Conservation (phyloP, 1,284 basidiomycete genomes). For the Cutaneotrichosporon sp. region DNA sequence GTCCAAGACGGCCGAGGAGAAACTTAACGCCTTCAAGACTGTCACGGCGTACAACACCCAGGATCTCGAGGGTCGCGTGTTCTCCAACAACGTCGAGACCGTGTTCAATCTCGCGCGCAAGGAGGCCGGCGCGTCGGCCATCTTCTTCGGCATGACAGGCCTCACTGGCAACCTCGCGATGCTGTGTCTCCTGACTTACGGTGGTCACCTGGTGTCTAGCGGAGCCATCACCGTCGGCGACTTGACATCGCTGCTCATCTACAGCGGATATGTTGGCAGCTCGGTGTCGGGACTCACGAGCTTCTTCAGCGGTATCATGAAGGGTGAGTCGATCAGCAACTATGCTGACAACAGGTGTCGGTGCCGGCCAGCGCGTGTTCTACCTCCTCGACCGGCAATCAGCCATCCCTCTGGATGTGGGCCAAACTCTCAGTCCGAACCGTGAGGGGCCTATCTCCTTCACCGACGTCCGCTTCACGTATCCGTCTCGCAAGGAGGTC, state of each 20-base stretch:
- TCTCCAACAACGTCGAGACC: slow-evolving; percentile 60
- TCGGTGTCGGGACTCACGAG: slow-evolving; percentile 54
- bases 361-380: slow-evolving; percentile 89
- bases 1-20: slow-evolving; percentile 89
- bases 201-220: slow-evolving; percentile 82
- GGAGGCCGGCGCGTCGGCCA: slow-evolving; percentile 85
- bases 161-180: slow-evolving; percentile 94
- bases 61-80: slow-evolving; percentile 64
- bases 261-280: slow-evolving; percentile 68
- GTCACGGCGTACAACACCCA: slow-evolving; percentile 84
- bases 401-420: slow-evolving; percentile 65
- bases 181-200: slow-evolving; percentile 85
- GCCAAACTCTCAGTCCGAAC: slow-evolving; percentile 59
- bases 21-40: slow-evolving; percentile 87
- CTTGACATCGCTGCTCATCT: slow-evolving; percentile 83
- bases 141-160: slow-evolving; percentile 90
- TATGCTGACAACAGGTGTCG: slow-evolving; percentile 56
- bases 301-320: slow-evolving; percentile 55
- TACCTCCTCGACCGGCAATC: slow-evolving; percentile 81
- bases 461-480: slow-evolving; percentile 77
- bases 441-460: slow-evolving; percentile 71
- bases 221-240: slow-evolving; percentile 89
- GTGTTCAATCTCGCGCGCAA: slow-evolving; percentile 77
- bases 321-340: slow-evolving; percentile 12
- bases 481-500: slow-evolving; percentile 76